Conservation (phyloP, 805 yeast species). For the Saccharomycopsis sp. region DNA sequence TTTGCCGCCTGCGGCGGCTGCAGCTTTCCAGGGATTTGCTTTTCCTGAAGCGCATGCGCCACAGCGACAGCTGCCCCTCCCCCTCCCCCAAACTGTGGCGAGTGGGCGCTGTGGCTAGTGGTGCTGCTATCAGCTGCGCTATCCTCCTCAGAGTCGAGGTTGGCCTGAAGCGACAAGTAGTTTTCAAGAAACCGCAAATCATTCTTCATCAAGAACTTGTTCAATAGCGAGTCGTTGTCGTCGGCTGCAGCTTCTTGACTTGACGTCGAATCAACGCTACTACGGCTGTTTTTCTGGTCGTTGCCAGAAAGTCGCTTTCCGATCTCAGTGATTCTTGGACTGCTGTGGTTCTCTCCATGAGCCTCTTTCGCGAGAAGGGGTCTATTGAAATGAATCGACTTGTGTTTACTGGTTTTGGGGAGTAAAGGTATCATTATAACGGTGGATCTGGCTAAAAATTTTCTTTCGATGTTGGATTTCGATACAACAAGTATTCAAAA, state of each 20-base stretch:
- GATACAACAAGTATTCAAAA: background rate
- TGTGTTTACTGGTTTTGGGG: background rate
- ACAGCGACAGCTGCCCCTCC: background rate
- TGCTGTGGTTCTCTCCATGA: background rate
- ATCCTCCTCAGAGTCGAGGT: background rate
- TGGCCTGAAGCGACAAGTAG: conserved; percentile 12
- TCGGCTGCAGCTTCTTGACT: background rate
- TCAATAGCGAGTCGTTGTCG: conserved; percentile 14
- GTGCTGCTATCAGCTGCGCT: background rate
- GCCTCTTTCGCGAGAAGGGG: background rate
- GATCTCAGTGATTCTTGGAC: background rate
- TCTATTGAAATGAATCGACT: background rate
- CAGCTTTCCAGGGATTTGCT: background rate
- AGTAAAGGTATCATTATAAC: background rate
- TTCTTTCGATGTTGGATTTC: background rate
- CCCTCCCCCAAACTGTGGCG: background rate
- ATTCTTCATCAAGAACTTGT: conserved; percentile 19
- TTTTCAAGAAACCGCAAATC: conserved; percentile 20
- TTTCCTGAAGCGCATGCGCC: background rate
- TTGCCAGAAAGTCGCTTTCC: background rate
- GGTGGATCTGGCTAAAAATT: background rate
- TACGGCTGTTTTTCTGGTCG: background rate
- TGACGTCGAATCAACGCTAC: too few relatives aligned
- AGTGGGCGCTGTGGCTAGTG: background rate
- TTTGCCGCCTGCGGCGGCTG: background rate